Base-by-base conservation (phyloP, 2,329 filamentous ascomycete genomes). In the Sporothrix euskadiensis region DNA sequence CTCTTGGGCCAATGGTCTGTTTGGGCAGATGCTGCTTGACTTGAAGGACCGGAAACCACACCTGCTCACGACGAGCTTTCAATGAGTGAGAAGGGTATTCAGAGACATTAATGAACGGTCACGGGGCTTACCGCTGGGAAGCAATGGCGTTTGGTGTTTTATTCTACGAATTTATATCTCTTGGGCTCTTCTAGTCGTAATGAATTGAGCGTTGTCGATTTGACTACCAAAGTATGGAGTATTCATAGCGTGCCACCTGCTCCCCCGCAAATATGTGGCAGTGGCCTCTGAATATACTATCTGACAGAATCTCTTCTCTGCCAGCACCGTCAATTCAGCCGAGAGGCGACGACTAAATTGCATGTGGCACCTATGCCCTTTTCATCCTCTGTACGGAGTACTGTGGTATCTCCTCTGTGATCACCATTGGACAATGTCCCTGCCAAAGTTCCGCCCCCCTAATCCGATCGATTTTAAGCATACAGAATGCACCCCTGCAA, bases 1-100 rank as follows among this genome's bases (percentile, higher is more conserved):
- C 80, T 91, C 93, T 0, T 96, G 93, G 93, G 92, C 93, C 16
- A 96, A 96, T 79, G 93, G 91, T 0, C 88, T 97, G n/a, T 96
- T 94, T 81, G 92, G 92, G 14, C 91, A 95, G 83, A 93, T 92
- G 74, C 88, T 96, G 73, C 81, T 96, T 41, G 92, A 95, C 82
- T 81, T 97, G 69, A 89, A 90, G 63, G 86, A 88, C 76, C 85
- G 93, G 80, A 93, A 93, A 80, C 93, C 93, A 12, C 84, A 90
- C 78, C 79, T 97, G 73, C 80, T 89, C 41, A 77, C 78, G 41
- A 82, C 78, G 75, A 88, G 83, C 76, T 88, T 85, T 76, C 86
- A 88, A 78, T 75, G 56, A n/a, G 26, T 9, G 26, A 26, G 14
- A 9, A 22, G 19, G 4, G 47, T 7, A 10, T 22, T 4, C 8